Evolutionary conservation across 2,329 filamentous ascomycete genomes (phyloP).

Genomic region (Clonostachys rosea): DNA sequence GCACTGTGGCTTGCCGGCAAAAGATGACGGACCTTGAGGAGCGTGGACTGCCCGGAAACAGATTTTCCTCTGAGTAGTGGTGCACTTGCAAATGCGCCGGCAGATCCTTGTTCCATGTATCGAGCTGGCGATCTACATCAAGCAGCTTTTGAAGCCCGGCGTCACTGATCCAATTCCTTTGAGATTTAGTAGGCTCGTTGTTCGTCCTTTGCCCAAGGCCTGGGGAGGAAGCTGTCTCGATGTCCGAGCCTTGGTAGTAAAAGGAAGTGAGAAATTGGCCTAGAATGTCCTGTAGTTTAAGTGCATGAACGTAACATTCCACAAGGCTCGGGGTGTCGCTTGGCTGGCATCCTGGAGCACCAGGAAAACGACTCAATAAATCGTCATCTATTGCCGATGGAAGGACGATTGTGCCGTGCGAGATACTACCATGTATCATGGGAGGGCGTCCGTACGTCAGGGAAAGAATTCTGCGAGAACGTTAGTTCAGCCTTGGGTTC

Average conservation of each 20-base stretch:
- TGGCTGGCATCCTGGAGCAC: background rate
- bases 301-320: background rate
- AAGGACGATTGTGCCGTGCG: background rate
- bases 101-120: background rate
- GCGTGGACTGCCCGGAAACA: too few relatives aligned
- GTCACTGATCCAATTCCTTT: too few relatives aligned
- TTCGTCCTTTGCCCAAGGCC: background rate
- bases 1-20: background rate
- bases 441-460: conserved; percentile 1
- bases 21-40: background rate
- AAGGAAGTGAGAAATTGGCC: background rate
- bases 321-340: background rate
- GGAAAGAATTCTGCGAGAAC: background rate
- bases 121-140: background rate
- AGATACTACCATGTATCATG: background rate
- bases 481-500: too few relatives aligned
- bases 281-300: background rate
- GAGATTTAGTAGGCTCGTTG: background rate
- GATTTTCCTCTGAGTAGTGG: too few relatives aligned
- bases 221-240: background rate
- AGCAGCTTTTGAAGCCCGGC: background rate
- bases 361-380: background rate
- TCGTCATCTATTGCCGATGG: background rate
- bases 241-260: background rate
- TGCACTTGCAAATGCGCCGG: background rate